Percentiles rank a stretch among this genome's conserved stretches.
Evolutionary conservation across 176 grass and related monocot genomes (phyloP).

Genomic region (Raddia guianensis): DNA sequence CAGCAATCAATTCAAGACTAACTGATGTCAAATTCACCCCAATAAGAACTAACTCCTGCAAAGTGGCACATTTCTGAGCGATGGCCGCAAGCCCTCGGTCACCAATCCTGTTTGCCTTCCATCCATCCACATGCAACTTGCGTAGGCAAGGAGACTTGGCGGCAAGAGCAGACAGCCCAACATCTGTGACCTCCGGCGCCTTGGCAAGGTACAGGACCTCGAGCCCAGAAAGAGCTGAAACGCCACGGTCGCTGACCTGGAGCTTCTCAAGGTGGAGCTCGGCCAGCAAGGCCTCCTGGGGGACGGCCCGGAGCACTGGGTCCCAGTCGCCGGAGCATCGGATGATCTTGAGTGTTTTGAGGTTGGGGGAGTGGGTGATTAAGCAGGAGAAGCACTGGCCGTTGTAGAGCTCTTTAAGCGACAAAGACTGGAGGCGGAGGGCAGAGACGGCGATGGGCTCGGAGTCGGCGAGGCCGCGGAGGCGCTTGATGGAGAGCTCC

Average conservation of each 20-base stretch:
- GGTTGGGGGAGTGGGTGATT: conserved; percentile 60
- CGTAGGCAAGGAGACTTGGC: conserved; percentile 61
- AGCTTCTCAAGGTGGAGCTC: conserved; percentile 97
- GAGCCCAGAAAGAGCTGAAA: conserved; percentile 51
- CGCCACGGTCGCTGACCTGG: conserved; percentile 86
- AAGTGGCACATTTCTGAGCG: conserved; percentile 60
- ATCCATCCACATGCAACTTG: conserved; percentile 92
- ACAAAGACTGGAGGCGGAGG: conserved; percentile 55
- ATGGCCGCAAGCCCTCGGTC: conserved; percentile 67
- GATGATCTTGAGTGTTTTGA: conserved; percentile 72
- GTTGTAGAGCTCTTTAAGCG: conserved; percentile 93
- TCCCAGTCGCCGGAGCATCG: conserved; percentile 88
- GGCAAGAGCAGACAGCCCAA: conserved; percentile 57
- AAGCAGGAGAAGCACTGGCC: conserved; percentile 79
- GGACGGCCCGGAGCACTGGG: conserved; percentile 56
- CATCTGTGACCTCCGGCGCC: conserved; percentile 76
- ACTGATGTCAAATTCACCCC: conserved; percentile 74
- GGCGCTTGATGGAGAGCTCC: conserved; percentile 79
- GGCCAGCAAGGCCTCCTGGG: conserved; percentile 42
- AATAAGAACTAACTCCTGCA: conserved; percentile 89
- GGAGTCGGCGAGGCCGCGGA: conserved; percentile 56
- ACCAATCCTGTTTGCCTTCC: conserved; percentile 85
- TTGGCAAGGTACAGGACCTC: conserved; percentile 84
- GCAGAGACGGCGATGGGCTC: conserved; percentile 40
- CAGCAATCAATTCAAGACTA: conserved; percentile 68